Percentiles rank a stretch among this genome's conserved stretches.
Conservation (phyloP, 192 early-diverging fungal species). For the Coemansia sp. region DNA sequence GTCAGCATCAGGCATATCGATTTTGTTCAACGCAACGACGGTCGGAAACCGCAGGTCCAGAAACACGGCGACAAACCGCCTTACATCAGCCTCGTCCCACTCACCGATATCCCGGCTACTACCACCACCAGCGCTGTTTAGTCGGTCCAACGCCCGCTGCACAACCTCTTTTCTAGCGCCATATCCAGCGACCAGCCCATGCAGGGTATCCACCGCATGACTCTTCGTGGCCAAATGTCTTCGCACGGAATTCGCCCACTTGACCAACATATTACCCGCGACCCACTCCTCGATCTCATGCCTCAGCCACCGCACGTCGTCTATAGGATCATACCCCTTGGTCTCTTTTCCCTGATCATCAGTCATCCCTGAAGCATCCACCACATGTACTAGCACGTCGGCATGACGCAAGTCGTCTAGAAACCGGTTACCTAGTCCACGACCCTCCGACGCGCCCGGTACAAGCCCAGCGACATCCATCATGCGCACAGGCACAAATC, state of each 20-base stretch:
- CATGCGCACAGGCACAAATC: constrained; percentile 70
- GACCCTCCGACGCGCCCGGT: constrained; percentile 75
- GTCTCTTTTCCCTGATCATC: constrained; percentile 76
- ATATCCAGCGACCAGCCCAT: constrained; percentile 52
- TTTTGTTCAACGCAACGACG: constrained; percentile 81
- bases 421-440: constrained; percentile 78
- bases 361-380: constrained; percentile 81
- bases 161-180: constrained; percentile 32
- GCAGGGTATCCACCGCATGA: constrained; percentile 36
- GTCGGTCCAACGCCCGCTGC: constrained; percentile 31
- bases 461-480: constrained; percentile 84
- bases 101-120: constrained; percentile 44
- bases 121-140: background rate
- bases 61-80: constrained; percentile 64
- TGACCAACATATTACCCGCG: constrained; percentile 66
- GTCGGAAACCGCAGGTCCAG: constrained; percentile 80
- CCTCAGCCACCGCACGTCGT: constrained; percentile 82
- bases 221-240: constrained; percentile 62
- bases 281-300: constrained; percentile 76
- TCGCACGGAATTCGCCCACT: constrained; percentile 68
- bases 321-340: constrained; percentile 76
- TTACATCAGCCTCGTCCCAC: constrained; percentile 65
- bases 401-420: constrained; percentile 78
- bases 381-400: constrained; percentile 79
- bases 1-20: constrained; percentile 79